phyloP scores from a whole-genome alignment of 2,329 filamentous ascomycete genomes.

The Pyrenochaeta sp. region DNA sequence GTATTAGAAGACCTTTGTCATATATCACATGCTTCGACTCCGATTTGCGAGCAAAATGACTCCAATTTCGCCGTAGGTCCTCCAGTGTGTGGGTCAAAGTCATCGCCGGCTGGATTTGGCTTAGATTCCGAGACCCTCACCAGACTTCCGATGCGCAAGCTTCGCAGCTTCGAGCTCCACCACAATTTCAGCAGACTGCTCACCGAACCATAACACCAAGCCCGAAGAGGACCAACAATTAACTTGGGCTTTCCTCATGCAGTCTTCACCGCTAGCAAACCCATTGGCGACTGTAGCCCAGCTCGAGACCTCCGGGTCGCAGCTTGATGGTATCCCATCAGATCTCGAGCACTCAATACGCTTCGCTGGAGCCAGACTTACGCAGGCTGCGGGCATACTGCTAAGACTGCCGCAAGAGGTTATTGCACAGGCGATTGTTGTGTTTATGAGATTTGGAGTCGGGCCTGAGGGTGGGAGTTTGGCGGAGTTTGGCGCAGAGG shows the following conservation, averaged over 20 bases:
- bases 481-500: slow-evolving; percentile 62
- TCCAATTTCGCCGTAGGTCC: not conserved
- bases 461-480: slow-evolving; percentile 61
- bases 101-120: slow-evolving; percentile 1
- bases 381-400: slow-evolving; percentile 80
- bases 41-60: not conserved
- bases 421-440: slow-evolving; percentile 83
- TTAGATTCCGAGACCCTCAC: slow-evolving; percentile 9
- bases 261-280: slow-evolving; percentile 64
- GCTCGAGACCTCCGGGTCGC: slow-evolving; percentile 66
- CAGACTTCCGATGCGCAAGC: slow-evolving; percentile 11
- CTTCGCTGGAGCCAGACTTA: slow-evolving; percentile 75
- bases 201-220: slow-evolving; percentile 1
- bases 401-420: slow-evolving; percentile 85
- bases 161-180: slow-evolving; percentile 13
- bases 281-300: slow-evolving; percentile 77
- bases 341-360: slow-evolving; percentile 77
- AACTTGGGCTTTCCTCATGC: slow-evolving; percentile 25
- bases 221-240: not conserved
- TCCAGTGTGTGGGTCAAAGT: slow-evolving; percentile 1
- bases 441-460: slow-evolving; percentile 84
- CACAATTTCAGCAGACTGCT: slow-evolving; percentile 1
- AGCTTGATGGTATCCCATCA: slow-evolving; percentile 65
- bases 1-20: too few species aligned
- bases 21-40: not conserved